Base-by-base conservation (phyloP, 2,329 filamentous ascomycete genomes). In the Fusarium nelsonii region DNA sequence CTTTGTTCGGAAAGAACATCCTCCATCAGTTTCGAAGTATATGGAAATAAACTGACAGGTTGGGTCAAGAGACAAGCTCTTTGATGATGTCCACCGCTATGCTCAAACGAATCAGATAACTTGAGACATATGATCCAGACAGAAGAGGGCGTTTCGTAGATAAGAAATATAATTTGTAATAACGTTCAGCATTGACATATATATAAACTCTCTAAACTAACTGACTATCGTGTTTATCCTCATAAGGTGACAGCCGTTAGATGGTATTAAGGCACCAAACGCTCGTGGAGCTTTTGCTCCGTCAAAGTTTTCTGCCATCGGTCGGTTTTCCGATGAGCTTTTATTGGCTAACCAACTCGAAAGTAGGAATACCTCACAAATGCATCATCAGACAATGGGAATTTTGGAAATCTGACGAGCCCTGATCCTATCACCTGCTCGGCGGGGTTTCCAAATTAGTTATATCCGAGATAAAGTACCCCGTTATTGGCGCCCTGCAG, bases 1-100 rank as follows among this genome's bases (percentile, higher is more conserved):
- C 4, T 1, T 8, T 0, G 6, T 11, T 4, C 6, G 7, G 14
- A 15, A 5, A 10, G 26, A 20, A 12, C 6, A 2, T 20, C 3
- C 11, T 3, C 11, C 9, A 3, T 11, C 11, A 11, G 12, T 15
- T 8, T 23, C 23, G 26, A 10, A 10, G 14, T 4, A 6, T 34
- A 9, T 14, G 4, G 18, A 28, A 12, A 28, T 28, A 20, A 15
- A 39, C 33, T 50, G 46, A 39, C 46, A 11, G 3, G 6, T 28
- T 26, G 11, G 4, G 20, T 2, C 1, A 7, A 8, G 16, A 23
- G 23, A 23, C 3, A 23, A 39, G 46, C 33, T 39, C 23, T 8
- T 10, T 8, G n/a, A 18, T 1, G 10, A 30, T 11, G 8, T 20
- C 34, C 12, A 6, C 8, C 1, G 2, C 7, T 6, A 39, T 14